Evolutionary conservation across 148 eudicot genomes (phyloP), one percentile per base, ranked within the genome.

Genomic region (Rhododendron williamsianum): DNA sequence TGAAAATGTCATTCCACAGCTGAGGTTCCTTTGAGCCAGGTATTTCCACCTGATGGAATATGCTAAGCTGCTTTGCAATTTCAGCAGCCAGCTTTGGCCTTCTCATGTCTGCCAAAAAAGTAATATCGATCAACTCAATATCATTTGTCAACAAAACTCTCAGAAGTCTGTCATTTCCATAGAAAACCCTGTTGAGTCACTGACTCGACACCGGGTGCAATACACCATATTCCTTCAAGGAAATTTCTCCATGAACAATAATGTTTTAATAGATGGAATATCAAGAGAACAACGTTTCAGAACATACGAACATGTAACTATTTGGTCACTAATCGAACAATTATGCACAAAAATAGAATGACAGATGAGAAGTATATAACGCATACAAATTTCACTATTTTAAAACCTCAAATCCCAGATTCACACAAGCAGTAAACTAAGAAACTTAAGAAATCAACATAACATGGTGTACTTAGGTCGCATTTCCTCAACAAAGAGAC

Each of bases 21-120:
- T 95, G 99, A 81, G 99, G 96, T 87, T 95, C 98, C 81, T 88
- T 95, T 58, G 98, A 91, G 86, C 96, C 98, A 58, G 99, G 98
- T 84, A 95, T 91, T 78, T 94, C 91, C 52, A 97, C 98, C 87
- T 92, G 89, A 78, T 97, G 99, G 84, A 97, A 97, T 52, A 76
- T 93, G 67, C 86, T 92, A 86, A 97, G 96, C 89, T 95, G 94
- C 88, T 92, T 95, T 15, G 99, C 99, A 89, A 97, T 97, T 90
- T 93, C 91, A 85, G 95, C 92, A 38, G 91, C 93, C 88, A 94
- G 84, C 87, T 92, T 93, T 80, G 94, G 94, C 60, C 90, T 89
- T 88, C 93, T 94, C 96, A 97, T 92, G 88, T 97, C 99, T 97
- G 93, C 81, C 76, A 83, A 89, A 21, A 25, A 80, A 72, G 48